Evolutionary conservation across 495 filamentous ascomycete genomes (phyloP), one percentile per base, ranked within the genome.

Genomic region (Annulohypoxylon bovei): DNA sequence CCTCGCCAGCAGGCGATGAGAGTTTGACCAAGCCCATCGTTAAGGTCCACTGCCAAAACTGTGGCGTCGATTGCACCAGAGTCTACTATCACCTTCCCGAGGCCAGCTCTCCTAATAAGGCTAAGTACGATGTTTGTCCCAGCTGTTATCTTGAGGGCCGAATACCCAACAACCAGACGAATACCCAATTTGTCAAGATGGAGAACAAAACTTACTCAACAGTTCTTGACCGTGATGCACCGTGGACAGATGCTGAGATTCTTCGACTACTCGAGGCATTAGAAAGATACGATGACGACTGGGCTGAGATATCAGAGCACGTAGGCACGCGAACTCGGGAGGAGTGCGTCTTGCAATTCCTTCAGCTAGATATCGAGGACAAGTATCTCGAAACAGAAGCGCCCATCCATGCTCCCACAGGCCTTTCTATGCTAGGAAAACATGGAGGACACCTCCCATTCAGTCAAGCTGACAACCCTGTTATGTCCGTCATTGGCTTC

Each of bases 331-430:
- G 94, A 46, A 97, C 93, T n/a, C 86, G 92, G 37, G 95, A 99
- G 81, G 93, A 99, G 81, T 99, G 95, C 79, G 93, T 98, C 25
- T 83, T 97, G 73, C 94, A 97, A 76, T 99, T 99, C 84, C 81
- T 99, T 67, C 92, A 96, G 74, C 81, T 95, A 25, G 93, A 94
- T 56, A 95, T 97, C 63, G 93, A 95, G 75, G 93, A 95, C 78
- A 93, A 93, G 68, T 97, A 95, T 67, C 81, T 95, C 8, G 92
- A 95, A 53, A 88, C 92, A 12, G 87, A 94, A 71, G 87, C 88
- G 0, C 87, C 88, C 49, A 74, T 86, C 22, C 83, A 87, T 14
- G 83, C 84, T 12, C 86, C 86, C 1, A 84, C 86, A 5, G 82
- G 88, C 32, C 83, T 93, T 25, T 82, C 87, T 44, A 85, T 88